Conservation (phyloP, 2,329 filamentous ascomycete species). For the Fusarium coicis region DNA sequence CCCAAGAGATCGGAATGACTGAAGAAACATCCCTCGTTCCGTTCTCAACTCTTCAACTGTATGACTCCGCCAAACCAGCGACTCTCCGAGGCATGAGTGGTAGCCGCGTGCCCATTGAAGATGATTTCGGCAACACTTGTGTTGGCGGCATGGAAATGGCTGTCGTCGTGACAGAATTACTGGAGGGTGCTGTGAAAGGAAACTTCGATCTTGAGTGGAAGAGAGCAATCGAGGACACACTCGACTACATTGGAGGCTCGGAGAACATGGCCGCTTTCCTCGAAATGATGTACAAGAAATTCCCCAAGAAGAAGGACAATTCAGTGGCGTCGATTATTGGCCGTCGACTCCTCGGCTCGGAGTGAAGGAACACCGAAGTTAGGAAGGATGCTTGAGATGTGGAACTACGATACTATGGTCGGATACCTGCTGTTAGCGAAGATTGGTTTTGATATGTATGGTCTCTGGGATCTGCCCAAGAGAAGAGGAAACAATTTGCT, state of each 20-base stretch:
- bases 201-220: slow-evolving; percentile 5
- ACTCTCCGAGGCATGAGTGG: slow-evolving; percentile 18
- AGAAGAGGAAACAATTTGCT: not conserved
- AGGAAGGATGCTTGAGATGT: not conserved
- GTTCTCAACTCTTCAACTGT: not conserved
- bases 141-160: slow-evolving; percentile 25
- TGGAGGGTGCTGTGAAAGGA: not conserved
- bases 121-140: slow-evolving; percentile 13
- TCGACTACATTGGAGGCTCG: slow-evolving; percentile 16
- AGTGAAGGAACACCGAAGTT: not conserved
- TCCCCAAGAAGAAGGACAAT: not conserved
- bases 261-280: slow-evolving; percentile 21
- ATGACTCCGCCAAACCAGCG: not conserved
- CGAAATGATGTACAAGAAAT: slow-evolving; percentile 2
- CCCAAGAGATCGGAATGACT: not conserved
- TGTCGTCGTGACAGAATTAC: slow-evolving; percentile 14
- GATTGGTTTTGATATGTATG: not conserved
- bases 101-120: not conserved
- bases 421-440: not conserved
- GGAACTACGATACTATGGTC: not conserved
- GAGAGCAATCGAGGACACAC: slow-evolving; percentile 10
- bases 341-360: slow-evolving; percentile 12
- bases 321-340: not conserved
- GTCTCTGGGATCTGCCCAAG: not conserved
- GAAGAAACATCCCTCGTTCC: not conserved